phyloP scores from a whole-genome alignment of 2,329 filamentous ascomycete species.

The Pseudogymnoascus sp. region DNA sequence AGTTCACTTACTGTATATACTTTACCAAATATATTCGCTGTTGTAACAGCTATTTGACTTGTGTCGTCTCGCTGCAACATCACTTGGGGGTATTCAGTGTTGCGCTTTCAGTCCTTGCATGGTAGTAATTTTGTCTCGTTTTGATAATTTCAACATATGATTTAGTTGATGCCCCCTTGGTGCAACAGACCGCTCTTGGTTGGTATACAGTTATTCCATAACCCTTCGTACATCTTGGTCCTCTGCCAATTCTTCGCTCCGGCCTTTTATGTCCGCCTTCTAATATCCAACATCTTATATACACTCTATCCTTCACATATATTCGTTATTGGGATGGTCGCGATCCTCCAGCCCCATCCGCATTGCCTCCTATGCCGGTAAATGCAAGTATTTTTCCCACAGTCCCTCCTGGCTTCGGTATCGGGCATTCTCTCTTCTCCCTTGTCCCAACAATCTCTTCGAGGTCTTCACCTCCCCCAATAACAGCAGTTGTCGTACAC shows the following conservation, averaged over 20 bases:
- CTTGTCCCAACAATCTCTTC: slow-evolving; percentile 37
- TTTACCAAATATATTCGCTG: background rate
- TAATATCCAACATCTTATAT: slow-evolving; percentile 5
- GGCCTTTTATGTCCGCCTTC: background rate
- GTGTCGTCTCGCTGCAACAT: background rate
- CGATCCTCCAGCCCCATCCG: background rate
- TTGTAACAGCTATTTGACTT: background rate
- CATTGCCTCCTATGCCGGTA: slow-evolving; percentile 21
- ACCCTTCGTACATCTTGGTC: slow-evolving; percentile 1
- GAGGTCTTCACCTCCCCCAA: slow-evolving; percentile 33
- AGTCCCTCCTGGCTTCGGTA: slow-evolving; percentile 80
- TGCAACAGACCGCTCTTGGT: background rate
- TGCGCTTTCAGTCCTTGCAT: background rate
- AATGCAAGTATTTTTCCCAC: slow-evolving; percentile 72
- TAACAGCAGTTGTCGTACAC: background rate
- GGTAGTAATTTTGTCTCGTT: background rate
- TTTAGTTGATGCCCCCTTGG: background rate
- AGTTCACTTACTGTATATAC: slow-evolving; percentile 8
- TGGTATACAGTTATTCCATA: background rate
- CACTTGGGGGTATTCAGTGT: background rate
- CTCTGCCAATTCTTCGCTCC: background rate
- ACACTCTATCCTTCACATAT: background rate
- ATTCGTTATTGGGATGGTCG: slow-evolving; percentile 3
- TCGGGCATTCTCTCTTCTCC: slow-evolving; percentile 68
- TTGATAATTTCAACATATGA: slow-evolving; percentile 1